Conservation (phyloP, 805 yeast species). For the Debaryomyces tyrocola region DNA sequence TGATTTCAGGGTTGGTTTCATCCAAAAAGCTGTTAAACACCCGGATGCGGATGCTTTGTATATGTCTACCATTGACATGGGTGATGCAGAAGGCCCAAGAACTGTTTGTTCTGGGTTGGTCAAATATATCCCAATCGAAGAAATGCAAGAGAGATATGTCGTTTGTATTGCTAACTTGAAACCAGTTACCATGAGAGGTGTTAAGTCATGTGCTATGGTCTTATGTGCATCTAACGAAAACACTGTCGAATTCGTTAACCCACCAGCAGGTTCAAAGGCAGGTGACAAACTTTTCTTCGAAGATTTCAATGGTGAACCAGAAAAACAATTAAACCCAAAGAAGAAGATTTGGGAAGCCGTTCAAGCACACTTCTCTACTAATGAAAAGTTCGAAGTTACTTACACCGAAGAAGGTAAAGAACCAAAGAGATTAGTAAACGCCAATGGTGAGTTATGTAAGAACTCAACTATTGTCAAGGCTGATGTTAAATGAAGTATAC, state of each 20-base stretch:
- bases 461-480: constrained; percentile 74
- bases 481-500: constrained; percentile 43
- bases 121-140: constrained; percentile 84
- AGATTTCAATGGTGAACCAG: constrained; percentile 86
- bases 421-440: constrained; percentile 71
- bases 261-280: constrained; percentile 88
- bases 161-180: constrained; percentile 93
- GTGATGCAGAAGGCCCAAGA: constrained; percentile 96
- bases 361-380: constrained; percentile 89
- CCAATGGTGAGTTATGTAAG: constrained; percentile 74
- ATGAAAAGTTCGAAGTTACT: constrained; percentile 70
- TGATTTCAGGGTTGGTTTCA: constrained; percentile 94
- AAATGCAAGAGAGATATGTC: constrained; percentile 91
- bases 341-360: constrained; percentile 96
- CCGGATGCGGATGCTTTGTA: constrained; percentile 97
- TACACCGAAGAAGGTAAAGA: constrained; percentile 80
- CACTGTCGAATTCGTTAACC: constrained; percentile 87
- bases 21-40: constrained; percentile 93
- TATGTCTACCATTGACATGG: constrained; percentile 94
- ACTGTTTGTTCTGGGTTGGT: constrained; percentile 98
- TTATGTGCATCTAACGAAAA: constrained; percentile 82
- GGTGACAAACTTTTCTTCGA: constrained; percentile 97
- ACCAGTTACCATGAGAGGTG: constrained; percentile 98
- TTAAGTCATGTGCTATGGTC: constrained; percentile 95
- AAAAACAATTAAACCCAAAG: constrained; percentile 92